phyloP scores from a whole-genome alignment of 768 basidiomycete species.

The Tricholoma flavovirens region DNA sequence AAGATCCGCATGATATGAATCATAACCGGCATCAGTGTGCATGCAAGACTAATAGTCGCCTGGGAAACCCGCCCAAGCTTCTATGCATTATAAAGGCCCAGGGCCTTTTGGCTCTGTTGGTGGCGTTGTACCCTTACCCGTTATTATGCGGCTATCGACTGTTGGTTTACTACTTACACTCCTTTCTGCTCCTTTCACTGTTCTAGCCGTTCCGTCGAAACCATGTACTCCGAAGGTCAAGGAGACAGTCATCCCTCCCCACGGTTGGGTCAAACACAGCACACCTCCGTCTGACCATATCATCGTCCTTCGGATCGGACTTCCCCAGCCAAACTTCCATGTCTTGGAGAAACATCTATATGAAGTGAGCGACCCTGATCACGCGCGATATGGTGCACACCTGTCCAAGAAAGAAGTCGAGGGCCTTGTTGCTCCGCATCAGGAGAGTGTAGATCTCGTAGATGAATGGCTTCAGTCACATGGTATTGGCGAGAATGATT shows the following conservation, averaged over 20 bases:
- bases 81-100: neutral
- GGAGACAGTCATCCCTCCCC: conserved; percentile 31
- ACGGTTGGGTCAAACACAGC: conserved; percentile 43
- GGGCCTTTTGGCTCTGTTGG: neutral
- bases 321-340: conserved; percentile 46
- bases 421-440: conserved; percentile 51
- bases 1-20: too few species aligned
- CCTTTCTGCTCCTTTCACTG: conserved; percentile 2
- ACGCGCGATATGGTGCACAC: conserved; percentile 45
- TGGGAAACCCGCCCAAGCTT: neutral
- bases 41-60: too few species aligned
- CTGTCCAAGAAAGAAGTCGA: conserved; percentile 66
- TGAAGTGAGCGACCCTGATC: conserved; percentile 51
- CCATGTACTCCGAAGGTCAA: conserved; percentile 14
- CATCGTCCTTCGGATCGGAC: conserved; percentile 52
- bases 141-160: conserved; percentile 9
- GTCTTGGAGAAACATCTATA: conserved; percentile 45
- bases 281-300: conserved; percentile 39
- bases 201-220: conserved; percentile 7
- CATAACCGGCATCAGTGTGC: too few species aligned
- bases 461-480: conserved; percentile 57
- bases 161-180: conserved; percentile 10
- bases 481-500: conserved; percentile 42
- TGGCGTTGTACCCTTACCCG: neutral
- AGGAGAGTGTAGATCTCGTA: conserved; percentile 46